phyloP scores from a whole-genome alignment of 2,329 filamentous ascomycete genomes.

The Cercospora sojina region DNA sequence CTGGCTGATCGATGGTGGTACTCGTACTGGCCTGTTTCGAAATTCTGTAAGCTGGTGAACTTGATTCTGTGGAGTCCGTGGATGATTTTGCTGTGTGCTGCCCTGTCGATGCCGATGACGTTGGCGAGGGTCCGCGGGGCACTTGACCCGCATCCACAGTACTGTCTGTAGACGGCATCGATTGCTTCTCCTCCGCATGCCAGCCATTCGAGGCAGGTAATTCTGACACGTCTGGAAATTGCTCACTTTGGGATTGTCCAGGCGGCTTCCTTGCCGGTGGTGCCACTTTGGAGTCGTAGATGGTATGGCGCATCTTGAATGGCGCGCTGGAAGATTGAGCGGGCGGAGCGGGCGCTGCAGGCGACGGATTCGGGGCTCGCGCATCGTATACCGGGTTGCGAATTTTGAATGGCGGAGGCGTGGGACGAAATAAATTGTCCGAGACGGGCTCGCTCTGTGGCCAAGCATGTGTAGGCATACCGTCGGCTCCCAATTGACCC shows the following conservation, averaged over 20 bases:
- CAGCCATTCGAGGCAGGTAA: conserved; percentile 6
- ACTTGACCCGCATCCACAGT: not conserved
- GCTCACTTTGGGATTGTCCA: conserved; percentile 15
- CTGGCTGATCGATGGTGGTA: conserved; percentile 5
- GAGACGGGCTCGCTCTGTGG: conserved; percentile 15
- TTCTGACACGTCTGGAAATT: conserved; percentile 2
- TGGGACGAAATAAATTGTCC: conserved; percentile 7
- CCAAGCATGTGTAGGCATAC: conserved; percentile 33
- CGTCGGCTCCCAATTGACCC: conserved; percentile 33
- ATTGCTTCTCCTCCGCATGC: not conserved
- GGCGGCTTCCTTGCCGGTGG: conserved; percentile 21
- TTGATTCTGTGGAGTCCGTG: not conserved
- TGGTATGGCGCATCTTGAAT: conserved; percentile 32
- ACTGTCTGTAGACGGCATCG: not conserved
- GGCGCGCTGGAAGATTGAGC: conserved; percentile 22
- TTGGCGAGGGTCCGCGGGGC: not conserved
- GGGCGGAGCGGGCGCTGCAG: conserved; percentile 8
- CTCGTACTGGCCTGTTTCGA: conserved; percentile 6
- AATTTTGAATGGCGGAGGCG: conserved; percentile 30
- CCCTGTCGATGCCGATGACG: not conserved
- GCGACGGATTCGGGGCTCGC: conserved; percentile 14
- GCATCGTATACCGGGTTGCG: conserved; percentile 33
- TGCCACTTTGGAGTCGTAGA: conserved; percentile 29
- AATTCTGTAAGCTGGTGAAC: conserved; percentile 11
- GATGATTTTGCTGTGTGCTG: conserved; percentile 5